Evolutionary conservation across 345 rosid species (phyloP).

Genomic region (Abelmoschus esculentus): DNA sequence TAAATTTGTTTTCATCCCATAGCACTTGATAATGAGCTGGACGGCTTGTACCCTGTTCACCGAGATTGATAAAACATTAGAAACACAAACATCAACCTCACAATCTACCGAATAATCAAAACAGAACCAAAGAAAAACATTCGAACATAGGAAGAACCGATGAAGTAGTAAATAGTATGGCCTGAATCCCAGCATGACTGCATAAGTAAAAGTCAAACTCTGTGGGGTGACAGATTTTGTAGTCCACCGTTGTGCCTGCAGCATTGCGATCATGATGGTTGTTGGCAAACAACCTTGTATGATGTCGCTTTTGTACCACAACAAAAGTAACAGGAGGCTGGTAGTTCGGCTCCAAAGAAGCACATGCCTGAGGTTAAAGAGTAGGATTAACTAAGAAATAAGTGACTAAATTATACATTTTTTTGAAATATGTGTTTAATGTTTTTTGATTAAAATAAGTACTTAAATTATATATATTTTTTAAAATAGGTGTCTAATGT

Average conservation of each 20-base stretch:
- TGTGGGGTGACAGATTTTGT: constrained; percentile 93
- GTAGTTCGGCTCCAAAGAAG: constrained; percentile 90
- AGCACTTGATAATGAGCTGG: constrained; percentile 97
- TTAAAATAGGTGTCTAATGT: no score
- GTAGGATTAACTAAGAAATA: no score
- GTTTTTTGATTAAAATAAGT: no score
- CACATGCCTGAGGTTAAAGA: constrained; percentile 59
- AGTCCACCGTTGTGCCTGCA: constrained; percentile 91
- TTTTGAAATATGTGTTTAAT: no score
- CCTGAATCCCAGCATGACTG: constrained; percentile 99
- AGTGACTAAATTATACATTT: no score
- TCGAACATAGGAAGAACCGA: not conserved
- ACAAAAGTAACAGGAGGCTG: constrained; percentile 98
- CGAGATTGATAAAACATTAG: not conserved
- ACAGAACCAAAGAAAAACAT: not conserved
- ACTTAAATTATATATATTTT: no score
- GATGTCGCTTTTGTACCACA: constrained; percentile 98
- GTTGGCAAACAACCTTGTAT: constrained; percentile 90
- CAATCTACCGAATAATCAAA: not conserved
- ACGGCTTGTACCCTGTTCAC: constrained; percentile 79
- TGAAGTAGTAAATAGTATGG: constrained; percentile 5
- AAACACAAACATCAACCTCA: not conserved
- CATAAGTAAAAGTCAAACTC: constrained; percentile 95
- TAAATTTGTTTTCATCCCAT: constrained; percentile 99
- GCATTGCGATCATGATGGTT: constrained; percentile 61